Evolutionary conservation across 768 basidiomycete genomes (phyloP).

Genomic region (Termitomyces sp.): DNA sequence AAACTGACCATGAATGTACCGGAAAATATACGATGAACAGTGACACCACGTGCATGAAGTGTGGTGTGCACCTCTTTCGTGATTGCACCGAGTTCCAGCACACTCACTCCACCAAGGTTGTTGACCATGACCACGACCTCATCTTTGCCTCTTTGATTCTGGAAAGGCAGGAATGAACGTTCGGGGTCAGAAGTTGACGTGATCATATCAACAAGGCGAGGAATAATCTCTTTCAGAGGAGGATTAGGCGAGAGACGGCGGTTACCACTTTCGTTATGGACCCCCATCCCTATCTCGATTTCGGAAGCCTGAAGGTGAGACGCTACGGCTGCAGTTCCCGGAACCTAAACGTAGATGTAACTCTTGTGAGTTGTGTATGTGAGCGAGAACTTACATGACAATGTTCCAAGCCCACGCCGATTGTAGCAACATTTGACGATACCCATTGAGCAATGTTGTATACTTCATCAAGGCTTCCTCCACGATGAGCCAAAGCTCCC

Average conservation of each 20-base stretch:
- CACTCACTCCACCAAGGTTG: constrained; percentile 83
- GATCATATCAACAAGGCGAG: constrained; percentile 64
- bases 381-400: constrained; percentile 54
- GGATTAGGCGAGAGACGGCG: constrained; percentile 67
- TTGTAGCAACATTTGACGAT: constrained; percentile 65
- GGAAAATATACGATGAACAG: constrained; percentile 56
- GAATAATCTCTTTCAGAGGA: constrained; percentile 61
- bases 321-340: constrained; percentile 60
- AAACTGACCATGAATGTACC: constrained; percentile 79
- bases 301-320: constrained; percentile 55
- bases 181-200: constrained; percentile 71
- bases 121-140: constrained; percentile 78
- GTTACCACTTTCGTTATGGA: constrained; percentile 86
- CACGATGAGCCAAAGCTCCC: constrained; percentile 70
- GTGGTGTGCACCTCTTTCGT: constrained; percentile 53
- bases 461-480: constrained; percentile 65
- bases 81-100: constrained; percentile 72
- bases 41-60: constrained; percentile 52
- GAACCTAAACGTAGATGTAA: constrained; percentile 44
- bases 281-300: constrained; percentile 87
- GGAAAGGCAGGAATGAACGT: constrained; percentile 70
- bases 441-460: constrained; percentile 60
- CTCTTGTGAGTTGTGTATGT: not conserved
- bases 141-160: constrained; percentile 45
- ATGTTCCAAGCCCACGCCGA: constrained; percentile 86